These are phyloP conservation scores for Cystobasidiaceae sp. DNA, from an alignment of 1,284 basidiomycete genomes.

Conservation along the genomic window DNA sequence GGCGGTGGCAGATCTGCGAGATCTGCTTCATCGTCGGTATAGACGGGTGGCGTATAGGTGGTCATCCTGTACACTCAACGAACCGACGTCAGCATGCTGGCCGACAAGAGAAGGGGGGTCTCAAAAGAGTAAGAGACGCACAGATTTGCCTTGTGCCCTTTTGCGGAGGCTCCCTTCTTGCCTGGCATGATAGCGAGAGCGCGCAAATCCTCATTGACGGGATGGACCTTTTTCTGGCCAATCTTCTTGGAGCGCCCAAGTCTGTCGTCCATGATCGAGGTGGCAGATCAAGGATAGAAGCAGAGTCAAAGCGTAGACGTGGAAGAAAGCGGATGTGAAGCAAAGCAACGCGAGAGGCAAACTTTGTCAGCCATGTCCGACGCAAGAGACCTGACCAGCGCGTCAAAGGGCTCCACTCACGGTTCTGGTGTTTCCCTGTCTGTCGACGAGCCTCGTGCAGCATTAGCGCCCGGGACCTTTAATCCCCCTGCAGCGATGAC, in stretches of 20 bases:
- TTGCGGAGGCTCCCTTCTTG: background rate
- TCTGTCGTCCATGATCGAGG: too few relatives aligned
- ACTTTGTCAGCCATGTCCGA: too few relatives aligned
- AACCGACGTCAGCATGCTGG: background rate
- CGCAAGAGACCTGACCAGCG: too few relatives aligned
- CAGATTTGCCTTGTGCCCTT: background rate
- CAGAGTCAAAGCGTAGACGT: background rate
- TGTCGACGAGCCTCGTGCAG: background rate
- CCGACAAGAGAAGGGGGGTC: background rate
- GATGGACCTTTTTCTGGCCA: background rate
- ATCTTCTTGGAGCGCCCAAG: background rate
- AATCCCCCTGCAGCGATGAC: background rate
- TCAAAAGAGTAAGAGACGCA: background rate
- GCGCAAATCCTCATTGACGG: constrained; percentile 7
- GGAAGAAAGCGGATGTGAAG: background rate
- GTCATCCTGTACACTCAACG: background rate
- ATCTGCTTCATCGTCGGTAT: constrained; percentile 12
- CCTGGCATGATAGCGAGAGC: constrained; percentile 8
- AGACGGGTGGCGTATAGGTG: background rate
- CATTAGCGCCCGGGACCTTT: background rate
- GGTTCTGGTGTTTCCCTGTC: constrained; percentile 1
- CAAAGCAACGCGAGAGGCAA: background rate
- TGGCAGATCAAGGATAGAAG: background rate
- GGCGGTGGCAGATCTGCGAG: constrained; percentile 11
- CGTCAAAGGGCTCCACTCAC: background rate